Evolutionary conservation across 306 rosid genomes (phyloP).

Genomic region (Cicer arietinum): DNA sequence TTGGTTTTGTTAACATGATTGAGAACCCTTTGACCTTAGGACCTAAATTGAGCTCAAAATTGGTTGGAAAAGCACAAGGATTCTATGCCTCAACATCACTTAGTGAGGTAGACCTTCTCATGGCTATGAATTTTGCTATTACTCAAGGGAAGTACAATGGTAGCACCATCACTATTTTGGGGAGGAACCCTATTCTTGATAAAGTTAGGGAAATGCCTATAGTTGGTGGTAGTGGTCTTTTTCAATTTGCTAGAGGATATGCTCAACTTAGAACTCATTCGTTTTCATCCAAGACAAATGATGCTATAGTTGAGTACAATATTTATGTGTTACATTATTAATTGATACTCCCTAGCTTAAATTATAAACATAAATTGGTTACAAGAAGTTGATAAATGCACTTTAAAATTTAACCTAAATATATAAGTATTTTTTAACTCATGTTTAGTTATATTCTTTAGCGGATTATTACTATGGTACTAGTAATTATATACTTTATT

Average conservation of each 20-base stretch:
- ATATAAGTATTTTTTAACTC: too few relatives aligned
- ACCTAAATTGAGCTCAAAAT: conserved; percentile 50
- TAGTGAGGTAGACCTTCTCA: conserved; percentile 49
- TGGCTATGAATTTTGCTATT: conserved; percentile 76
- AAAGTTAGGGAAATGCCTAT: conserved; percentile 80
- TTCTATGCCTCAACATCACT: conserved; percentile 62
- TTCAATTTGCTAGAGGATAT: conserved; percentile 77
- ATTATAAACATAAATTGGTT: too few relatives aligned
- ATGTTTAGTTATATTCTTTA: too few relatives aligned
- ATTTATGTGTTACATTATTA: conserved; percentile 50
- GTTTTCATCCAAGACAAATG: conserved; percentile 32
- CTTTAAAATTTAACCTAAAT: too few relatives aligned
- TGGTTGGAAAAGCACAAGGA: conserved; percentile 65
- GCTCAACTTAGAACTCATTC: conserved; percentile 55
- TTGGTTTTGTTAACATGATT: conserved; percentile 47
- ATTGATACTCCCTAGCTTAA: not conserved
- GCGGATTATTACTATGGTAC: not conserved
- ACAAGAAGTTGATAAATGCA: too few relatives aligned
- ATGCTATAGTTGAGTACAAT: conserved; percentile 70
- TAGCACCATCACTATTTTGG: conserved; percentile 66
- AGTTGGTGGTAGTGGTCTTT: conserved; percentile 81
- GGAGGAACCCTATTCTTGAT: conserved; percentile 60
- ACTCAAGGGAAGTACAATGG: conserved; percentile 73
- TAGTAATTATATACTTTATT: not conserved
- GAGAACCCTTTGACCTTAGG: conserved; percentile 56